phyloP scores from a whole-genome alignment of 2,329 filamentous ascomycete species.

The Tympanopsis confertula region DNA sequence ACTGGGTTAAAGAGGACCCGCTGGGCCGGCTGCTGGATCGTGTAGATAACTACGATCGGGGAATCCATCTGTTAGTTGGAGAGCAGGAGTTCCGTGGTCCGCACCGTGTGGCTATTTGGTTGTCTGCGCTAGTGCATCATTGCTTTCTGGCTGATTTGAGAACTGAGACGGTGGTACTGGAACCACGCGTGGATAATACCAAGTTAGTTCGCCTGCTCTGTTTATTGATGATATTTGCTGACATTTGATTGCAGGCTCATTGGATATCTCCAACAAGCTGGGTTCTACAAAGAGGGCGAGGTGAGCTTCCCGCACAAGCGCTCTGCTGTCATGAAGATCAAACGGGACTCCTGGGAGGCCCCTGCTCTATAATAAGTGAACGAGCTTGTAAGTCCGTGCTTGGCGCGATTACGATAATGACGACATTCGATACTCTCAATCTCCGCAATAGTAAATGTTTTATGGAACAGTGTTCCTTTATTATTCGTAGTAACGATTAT shows the following conservation, averaged over 20 bases:
- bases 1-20: conserved; percentile 91
- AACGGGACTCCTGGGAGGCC: conserved; percentile 12
- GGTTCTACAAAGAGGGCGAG: conserved; percentile 58
- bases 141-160: conserved; percentile 66
- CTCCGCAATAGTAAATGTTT: no score
- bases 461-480: no score
- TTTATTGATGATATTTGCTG: neutral
- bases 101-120: conserved; percentile 61
- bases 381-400: no score
- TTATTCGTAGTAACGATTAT: no score
- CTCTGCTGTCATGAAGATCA: conserved; percentile 12
- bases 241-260: conserved; percentile 26
- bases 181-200: conserved; percentile 81
- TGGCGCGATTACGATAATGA: no score
- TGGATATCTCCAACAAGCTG: conserved; percentile 41
- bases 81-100: conserved; percentile 78
- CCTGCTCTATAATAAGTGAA: conserved; percentile 2
- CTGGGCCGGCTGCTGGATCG: conserved; percentile 53
- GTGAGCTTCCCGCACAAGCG: conserved; percentile 52
- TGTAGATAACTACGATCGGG: conserved; percentile 72
- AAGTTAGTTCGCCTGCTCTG: conserved; percentile 47
- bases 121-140: conserved; percentile 79
- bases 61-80: conserved; percentile 78
- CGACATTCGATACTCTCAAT: no score
- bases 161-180: conserved; percentile 73